Base-by-base conservation (phyloP, 108 stramenopile genomes). In the Nitzschia inconspicua region DNA sequence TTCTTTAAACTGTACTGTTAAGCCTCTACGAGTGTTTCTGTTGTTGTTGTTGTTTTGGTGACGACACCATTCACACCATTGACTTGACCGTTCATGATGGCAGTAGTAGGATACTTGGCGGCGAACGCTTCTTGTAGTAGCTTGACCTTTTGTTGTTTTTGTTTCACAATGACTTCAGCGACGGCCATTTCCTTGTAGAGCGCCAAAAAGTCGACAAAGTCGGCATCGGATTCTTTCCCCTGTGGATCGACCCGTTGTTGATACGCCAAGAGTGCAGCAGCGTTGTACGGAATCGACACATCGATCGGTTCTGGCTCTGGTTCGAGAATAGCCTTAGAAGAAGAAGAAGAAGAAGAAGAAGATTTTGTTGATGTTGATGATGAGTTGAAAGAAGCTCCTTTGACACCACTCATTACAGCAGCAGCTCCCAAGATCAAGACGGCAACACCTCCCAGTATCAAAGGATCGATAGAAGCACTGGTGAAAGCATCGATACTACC, bases 241-340 rank as follows among this genome's bases (percentile, higher is more conserved):
- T n/a, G n/a, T 46, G 37, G 37, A 39, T 3, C 28, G 53, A 9
- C 34, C 29, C 25, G 44, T 57, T 27, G 64, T 34, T n/a, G n/a
- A 46, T 57, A 79, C 10, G 76, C 76, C 13, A 82, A 53, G 3
- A 37, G 28, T 2, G 76, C 73, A 32, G 81, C 70, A 4, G 81
- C 73, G 41, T 82, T 59, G 57, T 82, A 82, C 9, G 81, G 81
- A 39, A 82, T 78, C 25, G 68, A 70, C 7, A 81, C 72, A 63
- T 81, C 80, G 49, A 77, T 74, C 20, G 58, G 58, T 47, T 72
- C 66, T 20, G 57, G 64, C 19, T 71, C 58, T 25, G 52, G 62
- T 27, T 55, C 54, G 4, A 20, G n/a, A 23, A 5, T 51, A 10
- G 49, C 26, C n/a, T 26, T 50, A 28, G 48, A 27, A 5, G 25